Base-by-base conservation (phyloP, 306 rosid genomes). In the Cicer pinnatifidum region DNA sequence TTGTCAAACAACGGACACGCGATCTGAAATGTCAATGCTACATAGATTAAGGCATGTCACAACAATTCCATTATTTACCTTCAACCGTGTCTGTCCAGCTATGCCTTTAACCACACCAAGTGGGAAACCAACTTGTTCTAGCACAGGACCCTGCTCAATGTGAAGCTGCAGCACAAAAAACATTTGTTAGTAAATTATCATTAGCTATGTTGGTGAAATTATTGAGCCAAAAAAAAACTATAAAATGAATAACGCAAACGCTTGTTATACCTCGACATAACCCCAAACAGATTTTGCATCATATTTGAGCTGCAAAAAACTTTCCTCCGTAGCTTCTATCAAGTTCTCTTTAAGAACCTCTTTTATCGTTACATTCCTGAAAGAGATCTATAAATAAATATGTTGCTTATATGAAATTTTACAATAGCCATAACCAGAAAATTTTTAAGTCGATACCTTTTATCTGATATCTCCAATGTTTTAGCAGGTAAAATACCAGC, bases 81-180 rank as follows among this genome's bases (percentile, higher is more conserved):
- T 88, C 62, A 94, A 72, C 68, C 98, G 79, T 64, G 97, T 89
- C 86, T 94, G 98, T 16, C 98, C 98, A 64, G 96, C 98, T 71
- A 94, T 94, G 84, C 98, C 97, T 84, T 89, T 82, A 75, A 94
- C 98, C 64, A 87, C 92, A 78, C 88, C 98, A 47, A 91, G 87
- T 37, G 98, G 98, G 73, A 85, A 89, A 78, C 98, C 97, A 71
- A 67, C 75, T 82, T 84, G 82, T 77, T 89, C 97, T 71, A 94
- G 87, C 78, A 87, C 97, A 9, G 97, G 97, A 56, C 98, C 97
- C 69, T 94, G 98, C 78, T 94, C 97, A 70, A 91, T 94, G 80
- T 94, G 98, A 82, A 94, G 86, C 98, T 94, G 89, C 76, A 80
- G 37, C 56, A 56, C 15, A 11, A 7, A 37, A 46, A 8, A 70